Base-by-base conservation (phyloP, 345 rosid species). In the Aegle marmelos region DNA sequence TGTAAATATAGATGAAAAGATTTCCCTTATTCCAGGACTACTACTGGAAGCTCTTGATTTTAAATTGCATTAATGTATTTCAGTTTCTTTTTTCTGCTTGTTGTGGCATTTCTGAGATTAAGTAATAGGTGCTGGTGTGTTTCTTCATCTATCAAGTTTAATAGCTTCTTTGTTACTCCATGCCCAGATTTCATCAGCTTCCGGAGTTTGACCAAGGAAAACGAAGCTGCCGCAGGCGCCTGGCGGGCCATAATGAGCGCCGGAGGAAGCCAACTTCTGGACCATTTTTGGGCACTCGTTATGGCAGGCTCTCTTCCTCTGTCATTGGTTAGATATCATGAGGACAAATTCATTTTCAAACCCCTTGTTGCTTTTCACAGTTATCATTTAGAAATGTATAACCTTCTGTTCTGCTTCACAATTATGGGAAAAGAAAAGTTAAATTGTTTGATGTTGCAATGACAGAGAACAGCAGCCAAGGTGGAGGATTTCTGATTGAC, bases 211-310 rank as follows among this genome's bases (percentile, higher is more conserved):
- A 96, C 88, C 90, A 92, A 86, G 97, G 91, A 67, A 96, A 96
- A 77, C 82, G 99, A 58, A 96, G 99, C 75, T 96, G 99, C 73
- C 95, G 99, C 33, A 90, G 97, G 79, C 91, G 98, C 82, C 88
- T 96, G 28, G 98, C 98, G 21, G 98, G 98, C 19, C 99, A 96
- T 76, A 96, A 96, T 25, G 99, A 92, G 82, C 94, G 99, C 14
- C 83, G 98, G 5, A 91, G 99, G 89, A 96, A 96, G 86, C 98
- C 95, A 14, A 92, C 93, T 24, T 85, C 91, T 14, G 91, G 95
- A 75, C 89, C 94, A 16, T 73, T 92, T 68, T 65, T 87, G 54
- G 76, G 93, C 45, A 79, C 94, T 76, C 93, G 89, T 73, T 88
- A 86, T 57, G 84, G 87, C 59, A 81, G 92, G 45, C 78, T 87